Evolutionary conservation across 179 eudicot genomes (phyloP).

Genomic region (Beta corolliflora): DNA sequence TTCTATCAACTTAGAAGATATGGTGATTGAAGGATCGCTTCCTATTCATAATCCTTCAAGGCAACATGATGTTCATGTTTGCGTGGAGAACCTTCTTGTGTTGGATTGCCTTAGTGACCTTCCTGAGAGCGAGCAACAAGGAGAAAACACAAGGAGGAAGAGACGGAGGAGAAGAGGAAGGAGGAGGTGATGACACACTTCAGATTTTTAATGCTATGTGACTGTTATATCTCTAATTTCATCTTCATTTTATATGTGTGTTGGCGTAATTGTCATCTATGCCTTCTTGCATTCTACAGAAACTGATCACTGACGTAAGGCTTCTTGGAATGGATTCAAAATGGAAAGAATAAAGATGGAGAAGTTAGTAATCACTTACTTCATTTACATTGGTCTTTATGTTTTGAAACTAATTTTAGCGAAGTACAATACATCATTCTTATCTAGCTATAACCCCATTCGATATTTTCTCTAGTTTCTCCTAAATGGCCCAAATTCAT

Average conservation of each 20-base stretch:
- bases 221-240: too few species aligned
- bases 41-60: background rate
- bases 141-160: background rate
- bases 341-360: background rate
- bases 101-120: slow-evolving; percentile 1
- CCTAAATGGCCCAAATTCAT: too few species aligned
- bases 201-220: background rate
- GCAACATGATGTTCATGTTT: slow-evolving; percentile 11
- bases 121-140: slow-evolving; percentile 3
- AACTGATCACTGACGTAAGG: background rate
- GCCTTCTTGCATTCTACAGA: background rate
- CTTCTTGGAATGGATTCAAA: background rate
- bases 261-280: too few species aligned
- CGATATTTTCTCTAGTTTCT: background rate
- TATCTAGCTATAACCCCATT: too few species aligned
- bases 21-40: slow-evolving; percentile 4
- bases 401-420: background rate
- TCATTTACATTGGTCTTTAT: background rate
- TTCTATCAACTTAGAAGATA: slow-evolving; percentile 18
- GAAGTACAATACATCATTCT: too few species aligned
- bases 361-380: background rate
- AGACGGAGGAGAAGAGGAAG: slow-evolving; percentile 6
- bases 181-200: background rate
- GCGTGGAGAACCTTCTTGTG: slow-evolving; percentile 31
- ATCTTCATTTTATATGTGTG: too few species aligned